These are phyloP conservation scores for Papiliotrema nemorosa DNA, from an alignment of 1,284 basidiomycete genomes.

Conservation along the genomic window DNA sequence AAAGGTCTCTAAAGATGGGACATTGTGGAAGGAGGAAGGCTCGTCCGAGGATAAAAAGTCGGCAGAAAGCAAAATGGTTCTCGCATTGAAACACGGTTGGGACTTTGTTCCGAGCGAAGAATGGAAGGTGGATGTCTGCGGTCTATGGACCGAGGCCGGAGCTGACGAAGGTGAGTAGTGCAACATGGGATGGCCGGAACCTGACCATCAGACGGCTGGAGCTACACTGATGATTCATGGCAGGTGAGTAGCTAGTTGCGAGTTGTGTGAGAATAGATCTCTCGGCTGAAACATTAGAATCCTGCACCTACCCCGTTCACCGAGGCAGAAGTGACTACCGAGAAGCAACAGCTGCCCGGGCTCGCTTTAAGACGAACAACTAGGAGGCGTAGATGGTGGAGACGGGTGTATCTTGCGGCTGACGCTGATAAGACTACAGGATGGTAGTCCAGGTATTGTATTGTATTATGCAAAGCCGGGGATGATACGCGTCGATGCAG, in stretches of 20 bases:
- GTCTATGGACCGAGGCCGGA: constrained; percentile 40
- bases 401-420: constrained; percentile 25
- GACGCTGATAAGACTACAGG: neutral
- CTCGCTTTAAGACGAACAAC: constrained; percentile 25
- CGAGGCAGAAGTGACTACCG: constrained; percentile 12
- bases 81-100: constrained; percentile 43
- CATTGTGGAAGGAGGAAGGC: constrained; percentile 1
- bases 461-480: too few relatives aligned
- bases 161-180: constrained; percentile 35
- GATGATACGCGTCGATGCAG: too few relatives aligned
- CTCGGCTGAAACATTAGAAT: too few relatives aligned
- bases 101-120: constrained; percentile 44
- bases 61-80: constrained; percentile 19
- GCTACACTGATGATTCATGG: constrained; percentile 49
- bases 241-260: constrained; percentile 27
- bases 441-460: neutral
- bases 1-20: constrained; percentile 23
- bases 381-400: constrained; percentile 37
- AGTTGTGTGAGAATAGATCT: neutral
- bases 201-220: constrained; percentile 42
- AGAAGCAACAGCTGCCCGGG: constrained; percentile 19
- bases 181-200: neutral
- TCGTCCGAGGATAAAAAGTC: neutral
- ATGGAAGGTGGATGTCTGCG: constrained; percentile 45
- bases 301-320: constrained; percentile 20